Conservation (phyloP, 2,329 filamentous ascomycete genomes). For the Didymella glomerata region DNA sequence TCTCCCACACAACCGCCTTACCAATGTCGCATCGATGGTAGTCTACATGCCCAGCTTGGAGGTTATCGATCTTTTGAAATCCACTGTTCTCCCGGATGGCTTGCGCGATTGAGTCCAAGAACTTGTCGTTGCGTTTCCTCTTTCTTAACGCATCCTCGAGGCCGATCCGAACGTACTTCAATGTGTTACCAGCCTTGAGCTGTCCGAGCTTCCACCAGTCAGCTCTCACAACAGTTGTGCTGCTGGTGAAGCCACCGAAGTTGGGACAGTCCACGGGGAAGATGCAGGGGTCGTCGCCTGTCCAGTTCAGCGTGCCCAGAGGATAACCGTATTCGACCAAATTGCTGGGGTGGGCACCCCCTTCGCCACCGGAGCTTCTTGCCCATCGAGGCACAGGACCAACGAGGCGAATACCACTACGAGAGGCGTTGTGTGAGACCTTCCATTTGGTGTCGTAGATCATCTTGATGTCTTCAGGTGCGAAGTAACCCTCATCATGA, state of each 20-base stretch:
- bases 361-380: constrained; percentile 67
- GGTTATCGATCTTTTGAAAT: constrained; percentile 35
- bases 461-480: constrained; percentile 62
- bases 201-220: constrained; percentile 71
- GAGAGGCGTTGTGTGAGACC: constrained; percentile 67
- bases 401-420: constrained; percentile 67
- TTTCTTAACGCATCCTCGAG: constrained; percentile 61
- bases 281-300: constrained; percentile 68
- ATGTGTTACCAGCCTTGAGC: constrained; percentile 65
- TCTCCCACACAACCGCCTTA: constrained; percentile 43
- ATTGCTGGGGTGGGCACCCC: constrained; percentile 69
- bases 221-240: constrained; percentile 63
- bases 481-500: constrained; percentile 64
- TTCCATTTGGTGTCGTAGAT: constrained; percentile 67
- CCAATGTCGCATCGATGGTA: constrained; percentile 41
- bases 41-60: constrained; percentile 39
- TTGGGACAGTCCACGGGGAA: constrained; percentile 68
- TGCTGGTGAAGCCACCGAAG: constrained; percentile 67
- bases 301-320: constrained; percentile 67
- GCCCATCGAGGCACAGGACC: constrained; percentile 68
- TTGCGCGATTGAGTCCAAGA: constrained; percentile 55
- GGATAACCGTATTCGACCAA: constrained; percentile 64
- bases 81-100: constrained; percentile 41
- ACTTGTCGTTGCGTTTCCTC: constrained; percentile 55
- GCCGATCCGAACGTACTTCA: constrained; percentile 61